Evolutionary conservation across 75 land plant genomes (phyloP).

Genomic region (Adiantum capillusveneris): DNA sequence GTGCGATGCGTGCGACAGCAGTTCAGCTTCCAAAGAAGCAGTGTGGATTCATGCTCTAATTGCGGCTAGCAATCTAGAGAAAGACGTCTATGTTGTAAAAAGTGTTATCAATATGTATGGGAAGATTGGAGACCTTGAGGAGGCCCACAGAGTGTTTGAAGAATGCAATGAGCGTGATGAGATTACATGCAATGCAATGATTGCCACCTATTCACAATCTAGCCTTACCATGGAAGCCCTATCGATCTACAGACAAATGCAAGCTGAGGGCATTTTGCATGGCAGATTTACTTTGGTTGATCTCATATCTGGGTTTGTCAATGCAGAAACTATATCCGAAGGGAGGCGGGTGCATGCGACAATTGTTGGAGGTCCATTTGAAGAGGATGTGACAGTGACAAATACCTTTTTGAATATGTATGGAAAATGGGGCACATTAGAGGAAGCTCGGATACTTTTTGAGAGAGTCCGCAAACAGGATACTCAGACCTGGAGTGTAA

Average conservation of each 20-base stretch:
- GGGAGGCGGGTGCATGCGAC: not conserved
- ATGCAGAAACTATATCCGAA: not conserved
- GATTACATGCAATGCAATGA: conserved; percentile 41
- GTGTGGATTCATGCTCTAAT: conserved; percentile 24
- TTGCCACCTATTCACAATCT: conserved; percentile 29
- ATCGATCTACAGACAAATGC: conserved; percentile 21
- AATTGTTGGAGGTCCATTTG: not conserved
- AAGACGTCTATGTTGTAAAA: conserved; percentile 22
- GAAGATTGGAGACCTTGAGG: conserved; percentile 27
- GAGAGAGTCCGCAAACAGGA: conserved; percentile 18
- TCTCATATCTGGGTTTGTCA: not conserved
- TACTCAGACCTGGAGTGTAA: conserved; percentile 29
- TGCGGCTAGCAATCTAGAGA: conserved; percentile 19
- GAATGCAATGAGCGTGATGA: conserved; percentile 20
- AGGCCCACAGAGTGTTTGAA: conserved; percentile 20
- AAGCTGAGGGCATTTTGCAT: conserved; percentile 22
- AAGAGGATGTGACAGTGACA: no score
- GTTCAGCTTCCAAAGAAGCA: conserved; percentile 11
- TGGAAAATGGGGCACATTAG: conserved; percentile 28
- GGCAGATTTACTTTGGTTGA: conserved; percentile 31
- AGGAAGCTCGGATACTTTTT: conserved; percentile 22
- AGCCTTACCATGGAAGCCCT: conserved; percentile 27
- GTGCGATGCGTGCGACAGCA: conserved; percentile 37
- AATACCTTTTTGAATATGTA: conserved; percentile 23
- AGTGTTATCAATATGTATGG: conserved; percentile 36